These are phyloP conservation scores for Cladophialophora bantiana DNA, from an alignment of 2,329 filamentous ascomycete species.

Conservation along the genomic window DNA sequence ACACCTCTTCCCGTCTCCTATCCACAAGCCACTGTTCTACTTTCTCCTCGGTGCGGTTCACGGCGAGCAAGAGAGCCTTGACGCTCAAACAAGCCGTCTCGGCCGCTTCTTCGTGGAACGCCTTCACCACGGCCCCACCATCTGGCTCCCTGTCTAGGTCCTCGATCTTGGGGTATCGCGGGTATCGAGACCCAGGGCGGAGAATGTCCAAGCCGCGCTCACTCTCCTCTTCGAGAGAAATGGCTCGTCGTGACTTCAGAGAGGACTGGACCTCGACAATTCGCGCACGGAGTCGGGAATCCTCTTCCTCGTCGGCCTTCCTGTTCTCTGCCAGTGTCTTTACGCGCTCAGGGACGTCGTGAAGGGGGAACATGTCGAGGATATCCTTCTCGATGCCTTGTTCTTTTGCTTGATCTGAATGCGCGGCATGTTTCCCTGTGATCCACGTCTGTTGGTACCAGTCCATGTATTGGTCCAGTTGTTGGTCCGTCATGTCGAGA, in stretches of 20 bases:
- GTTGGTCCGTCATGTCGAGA: slow-evolving; percentile 64
- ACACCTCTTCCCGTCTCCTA: slow-evolving; percentile 44
- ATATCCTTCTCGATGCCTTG: slow-evolving; percentile 35
- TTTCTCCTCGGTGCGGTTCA: slow-evolving; percentile 58
- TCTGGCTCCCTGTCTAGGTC: slow-evolving; percentile 49
- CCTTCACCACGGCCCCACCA: slow-evolving; percentile 49
- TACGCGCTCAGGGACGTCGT: slow-evolving; percentile 11
- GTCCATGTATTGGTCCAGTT: slow-evolving; percentile 78
- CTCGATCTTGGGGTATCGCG: slow-evolving; percentile 55
- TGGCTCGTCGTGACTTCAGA: slow-evolving; percentile 45
- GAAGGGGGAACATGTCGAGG: slow-evolving; percentile 44
- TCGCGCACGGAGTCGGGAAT: slow-evolving; percentile 42
- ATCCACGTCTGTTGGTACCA: slow-evolving; percentile 76
- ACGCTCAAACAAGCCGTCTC: slow-evolving; percentile 59
- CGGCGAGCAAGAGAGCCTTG: slow-evolving; percentile 58
- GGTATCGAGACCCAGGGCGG: slow-evolving; percentile 61
- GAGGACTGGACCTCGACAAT: slow-evolving; percentile 52
- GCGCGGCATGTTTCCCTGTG: slow-evolving; percentile 49
- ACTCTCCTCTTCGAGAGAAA: slow-evolving; percentile 44
- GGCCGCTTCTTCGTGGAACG: slow-evolving; percentile 61
- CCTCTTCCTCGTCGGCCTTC: slow-evolving; percentile 20
- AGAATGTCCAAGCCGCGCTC: slow-evolving; percentile 45
- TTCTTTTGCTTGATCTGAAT: slow-evolving; percentile 47
- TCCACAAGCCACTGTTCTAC: slow-evolving; percentile 51
- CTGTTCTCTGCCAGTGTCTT: slow-evolving; percentile 26